Percentiles rank a stretch among this genome's conserved stretches.
Evolutionary conservation across 495 filamentous ascomycete species (phyloP).

Genomic region (Aspergillus homomorphus): DNA sequence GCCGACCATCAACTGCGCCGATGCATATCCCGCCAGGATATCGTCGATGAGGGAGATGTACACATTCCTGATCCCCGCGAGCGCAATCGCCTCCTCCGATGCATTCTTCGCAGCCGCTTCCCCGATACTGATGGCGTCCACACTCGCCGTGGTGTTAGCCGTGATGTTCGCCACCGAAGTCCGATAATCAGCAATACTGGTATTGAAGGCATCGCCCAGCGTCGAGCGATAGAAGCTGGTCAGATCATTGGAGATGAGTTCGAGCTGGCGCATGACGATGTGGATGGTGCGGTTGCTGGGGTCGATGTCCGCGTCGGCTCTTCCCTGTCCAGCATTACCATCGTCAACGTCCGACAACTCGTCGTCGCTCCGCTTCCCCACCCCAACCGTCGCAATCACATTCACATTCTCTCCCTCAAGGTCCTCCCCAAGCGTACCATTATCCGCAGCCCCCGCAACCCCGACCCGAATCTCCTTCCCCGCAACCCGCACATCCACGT

Average conservation of each 20-base stretch:
- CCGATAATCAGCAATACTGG: background rate
- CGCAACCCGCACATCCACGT: background rate
- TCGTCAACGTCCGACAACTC: no score
- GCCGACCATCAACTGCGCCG: background rate
- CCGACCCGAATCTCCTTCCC: background rate
- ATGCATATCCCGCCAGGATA: background rate
- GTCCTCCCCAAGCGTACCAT: no score
- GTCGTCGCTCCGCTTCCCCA: no score
- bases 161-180: background rate
- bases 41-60: slow-evolving; percentile 2
- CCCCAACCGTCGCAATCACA: no score
- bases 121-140: no score
- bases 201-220: background rate
- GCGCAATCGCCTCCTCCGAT: no score
- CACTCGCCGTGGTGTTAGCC: background rate
- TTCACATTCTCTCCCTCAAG: no score
- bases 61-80: background rate
- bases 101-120: no score
- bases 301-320: background rate
- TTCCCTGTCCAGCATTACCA: background rate
- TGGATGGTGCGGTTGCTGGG: background rate
- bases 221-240: slow-evolving; percentile 1
- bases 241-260: background rate
- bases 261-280: background rate
- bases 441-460: no score